A percentile compares a stretch with the other conserved stretches of the same genome.
phyloP scores from a whole-genome alignment of 2,329 filamentous ascomycete genomes.

The Colletotrichum trifolii region DNA sequence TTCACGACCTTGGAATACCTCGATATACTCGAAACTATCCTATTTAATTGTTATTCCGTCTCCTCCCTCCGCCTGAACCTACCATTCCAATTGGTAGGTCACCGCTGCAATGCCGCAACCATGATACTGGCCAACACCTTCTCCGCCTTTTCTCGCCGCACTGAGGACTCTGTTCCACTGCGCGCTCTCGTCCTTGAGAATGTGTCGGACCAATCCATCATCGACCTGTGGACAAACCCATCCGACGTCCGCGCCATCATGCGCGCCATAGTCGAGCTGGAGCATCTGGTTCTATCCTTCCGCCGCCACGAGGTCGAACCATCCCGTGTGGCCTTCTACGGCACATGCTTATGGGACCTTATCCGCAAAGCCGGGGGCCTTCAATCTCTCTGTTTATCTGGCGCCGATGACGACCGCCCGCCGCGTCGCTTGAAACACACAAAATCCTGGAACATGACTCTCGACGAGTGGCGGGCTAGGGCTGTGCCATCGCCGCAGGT shows the following conservation, averaged over 20 bases:
- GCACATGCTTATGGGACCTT: slow-evolving; percentile 60
- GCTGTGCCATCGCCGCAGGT: slow-evolving; percentile 51
- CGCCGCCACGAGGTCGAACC: slow-evolving; percentile 55
- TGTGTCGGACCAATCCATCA: slow-evolving; percentile 59
- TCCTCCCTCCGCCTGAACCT: slow-evolving; percentile 61
- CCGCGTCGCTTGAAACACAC: slow-evolving; percentile 52
- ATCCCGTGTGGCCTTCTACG: slow-evolving; percentile 48
- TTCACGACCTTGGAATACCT: slow-evolving; percentile 63
- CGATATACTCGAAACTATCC: slow-evolving; percentile 51
- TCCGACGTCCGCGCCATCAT: slow-evolving; percentile 62
- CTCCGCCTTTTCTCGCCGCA: slow-evolving; percentile 58
- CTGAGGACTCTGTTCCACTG: slow-evolving; percentile 55
- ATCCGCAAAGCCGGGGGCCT: slow-evolving; percentile 57
- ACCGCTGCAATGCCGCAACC: slow-evolving; percentile 58
- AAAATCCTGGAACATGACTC: slow-evolving; percentile 47
- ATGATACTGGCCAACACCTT: slow-evolving; percentile 64
- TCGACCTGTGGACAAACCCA: slow-evolving; percentile 62
- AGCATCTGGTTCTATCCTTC: slow-evolving; percentile 59
- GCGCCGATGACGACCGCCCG: slow-evolving; percentile 54
- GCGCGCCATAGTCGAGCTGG: slow-evolving; percentile 51
- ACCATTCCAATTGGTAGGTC: slow-evolving; percentile 61
- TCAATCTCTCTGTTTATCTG: slow-evolving; percentile 59
- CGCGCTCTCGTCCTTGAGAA: slow-evolving; percentile 62
- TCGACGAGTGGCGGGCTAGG: slow-evolving; percentile 53
- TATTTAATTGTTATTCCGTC: slow-evolving; percentile 57